Conservation (phyloP, 345 rosid species). For the Camelina laxa region DNA sequence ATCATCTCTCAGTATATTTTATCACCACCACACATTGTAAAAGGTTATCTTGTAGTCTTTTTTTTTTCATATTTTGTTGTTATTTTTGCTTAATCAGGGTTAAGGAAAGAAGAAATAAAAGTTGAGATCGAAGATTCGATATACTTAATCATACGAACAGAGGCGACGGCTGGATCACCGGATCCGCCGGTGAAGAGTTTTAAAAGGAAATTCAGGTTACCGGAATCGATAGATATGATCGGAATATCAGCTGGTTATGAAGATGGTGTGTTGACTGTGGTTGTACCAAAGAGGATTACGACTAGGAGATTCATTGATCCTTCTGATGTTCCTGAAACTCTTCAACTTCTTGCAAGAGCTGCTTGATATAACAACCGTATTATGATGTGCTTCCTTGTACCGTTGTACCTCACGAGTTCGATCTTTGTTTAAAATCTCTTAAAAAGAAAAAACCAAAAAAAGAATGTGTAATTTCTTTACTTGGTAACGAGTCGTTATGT, state of each 20-base stretch:
- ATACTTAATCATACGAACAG: conserved; percentile 67
- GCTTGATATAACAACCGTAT: too few species aligned
- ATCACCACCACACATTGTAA: conserved; percentile 14
- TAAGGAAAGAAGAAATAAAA: conserved; percentile 73
- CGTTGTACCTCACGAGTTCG: not conserved
- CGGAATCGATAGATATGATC: conserved; percentile 54
- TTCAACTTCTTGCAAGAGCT: conserved; percentile 77
- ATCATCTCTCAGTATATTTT: not conserved
- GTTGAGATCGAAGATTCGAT: conserved; percentile 79
- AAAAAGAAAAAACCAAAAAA: not conserved
- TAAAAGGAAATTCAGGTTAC: conserved; percentile 73
- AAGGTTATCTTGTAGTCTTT: not conserved
- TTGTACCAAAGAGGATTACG: conserved; percentile 56
- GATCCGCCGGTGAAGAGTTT: conserved; percentile 52
- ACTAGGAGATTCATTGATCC: conserved; percentile 62
- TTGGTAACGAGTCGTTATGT: not conserved
- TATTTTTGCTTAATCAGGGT: conserved; percentile 48
- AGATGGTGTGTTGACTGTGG: conserved; percentile 70
- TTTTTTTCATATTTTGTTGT: not conserved
- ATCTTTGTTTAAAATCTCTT: not conserved
- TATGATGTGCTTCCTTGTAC: conserved; percentile 49
- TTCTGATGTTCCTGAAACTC: conserved; percentile 52
- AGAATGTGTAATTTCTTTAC: not conserved
- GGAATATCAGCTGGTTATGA: conserved; percentile 72
- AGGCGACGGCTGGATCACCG: conserved; percentile 47